These are phyloP conservation scores for Colletotrichum incanum DNA, from an alignment of 2,329 filamentous ascomycete species.

Conservation along the genomic window DNA sequence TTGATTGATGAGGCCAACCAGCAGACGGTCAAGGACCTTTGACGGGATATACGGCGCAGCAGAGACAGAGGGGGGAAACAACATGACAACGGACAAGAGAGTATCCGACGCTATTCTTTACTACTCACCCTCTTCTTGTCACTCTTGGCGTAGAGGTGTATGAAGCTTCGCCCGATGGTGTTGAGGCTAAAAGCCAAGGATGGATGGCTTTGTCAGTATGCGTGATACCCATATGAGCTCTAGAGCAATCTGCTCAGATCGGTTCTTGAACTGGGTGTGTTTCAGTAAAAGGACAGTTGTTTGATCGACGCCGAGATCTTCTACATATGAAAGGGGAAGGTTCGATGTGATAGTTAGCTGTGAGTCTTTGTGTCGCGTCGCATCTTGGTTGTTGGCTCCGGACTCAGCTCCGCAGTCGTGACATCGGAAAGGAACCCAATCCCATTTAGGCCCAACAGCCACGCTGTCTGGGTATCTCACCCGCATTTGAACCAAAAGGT, in stretches of 20 bases:
- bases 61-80: too few species aligned
- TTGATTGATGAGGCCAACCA: too few species aligned
- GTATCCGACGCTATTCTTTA: neutral
- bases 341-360: neutral
- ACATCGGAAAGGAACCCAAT: neutral
- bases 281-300: neutral
- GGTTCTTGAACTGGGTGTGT: neutral
- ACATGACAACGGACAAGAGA: neutral
- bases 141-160: too few species aligned
- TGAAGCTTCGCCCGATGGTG: too few species aligned
- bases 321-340: neutral
- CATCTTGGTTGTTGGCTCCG: neutral
- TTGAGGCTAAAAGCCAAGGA: neutral
- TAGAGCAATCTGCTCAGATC: neutral
- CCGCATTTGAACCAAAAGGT: constrained; percentile 1
- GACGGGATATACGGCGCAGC: too few species aligned
- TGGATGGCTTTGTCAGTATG: neutral
- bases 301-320: neutral
- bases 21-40: too few species aligned
- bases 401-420: constrained; percentile 5
- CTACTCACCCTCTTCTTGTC: too few species aligned
- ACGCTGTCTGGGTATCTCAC: constrained; percentile 6
- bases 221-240: neutral
- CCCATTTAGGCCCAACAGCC: constrained; percentile 2
- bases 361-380: neutral